Conservation (phyloP, 768 basidiomycete species). For the Lentinus tigrinus region DNA sequence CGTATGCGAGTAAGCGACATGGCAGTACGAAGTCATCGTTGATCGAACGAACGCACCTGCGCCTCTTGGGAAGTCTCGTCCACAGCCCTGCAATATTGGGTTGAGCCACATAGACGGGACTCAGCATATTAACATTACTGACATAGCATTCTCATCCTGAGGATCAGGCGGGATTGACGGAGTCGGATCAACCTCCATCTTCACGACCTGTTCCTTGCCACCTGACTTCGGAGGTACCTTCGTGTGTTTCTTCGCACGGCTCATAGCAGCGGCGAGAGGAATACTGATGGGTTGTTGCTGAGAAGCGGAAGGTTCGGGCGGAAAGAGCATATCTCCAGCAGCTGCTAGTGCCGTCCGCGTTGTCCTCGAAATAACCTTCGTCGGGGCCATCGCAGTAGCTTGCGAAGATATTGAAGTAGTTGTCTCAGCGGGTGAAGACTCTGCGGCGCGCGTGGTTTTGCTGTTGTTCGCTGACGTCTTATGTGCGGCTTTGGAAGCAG, state of each 20-base stretch:
- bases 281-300: neutral
- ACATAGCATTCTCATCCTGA: neutral
- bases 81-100: neutral
- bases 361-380: neutral
- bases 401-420: neutral
- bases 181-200: neutral
- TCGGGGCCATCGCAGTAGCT: neutral
- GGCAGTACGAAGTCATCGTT: no score
- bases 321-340: neutral
- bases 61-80: neutral
- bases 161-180: neutral
- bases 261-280: neutral
- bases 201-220: neutral
- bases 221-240: neutral
- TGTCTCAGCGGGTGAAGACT: neutral
- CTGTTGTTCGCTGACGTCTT: neutral
- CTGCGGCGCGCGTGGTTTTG: neutral
- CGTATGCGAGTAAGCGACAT: no score
- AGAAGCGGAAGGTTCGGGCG: neutral
- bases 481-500: neutral
- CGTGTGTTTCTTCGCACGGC: neutral
- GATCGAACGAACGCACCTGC: no score
- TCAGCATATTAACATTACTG: neutral
- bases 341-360: constrained; percentile 3
- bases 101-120: no score